A percentile compares a stretch with the other conserved stretches of the same genome.
These are phyloP conservation scores for Metschnikowia borealis DNA, from an alignment of 805 yeast species.

Conservation along the genomic window DNA sequence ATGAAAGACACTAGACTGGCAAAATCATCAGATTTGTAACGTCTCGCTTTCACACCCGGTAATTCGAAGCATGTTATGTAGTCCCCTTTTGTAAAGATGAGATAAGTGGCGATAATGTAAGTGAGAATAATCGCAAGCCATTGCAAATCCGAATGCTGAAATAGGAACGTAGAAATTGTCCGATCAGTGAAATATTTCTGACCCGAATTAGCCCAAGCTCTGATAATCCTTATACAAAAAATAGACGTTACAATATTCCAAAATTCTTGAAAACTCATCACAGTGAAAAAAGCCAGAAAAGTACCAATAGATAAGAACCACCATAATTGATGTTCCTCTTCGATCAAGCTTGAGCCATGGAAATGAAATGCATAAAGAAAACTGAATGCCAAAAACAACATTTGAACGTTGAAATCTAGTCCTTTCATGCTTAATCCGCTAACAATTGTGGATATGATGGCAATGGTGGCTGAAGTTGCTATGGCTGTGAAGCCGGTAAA, in stretches of 20 bases:
- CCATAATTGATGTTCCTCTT: conserved; percentile 97
- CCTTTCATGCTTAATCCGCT: neutral
- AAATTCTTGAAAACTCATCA: conserved; percentile 5
- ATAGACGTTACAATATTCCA: conserved; percentile 16
- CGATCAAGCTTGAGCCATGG: conserved; percentile 73
- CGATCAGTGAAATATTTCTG: conserved; percentile 58
- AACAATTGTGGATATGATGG: neutral
- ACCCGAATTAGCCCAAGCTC: conserved; percentile 89
- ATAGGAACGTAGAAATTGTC: conserved; percentile 42
- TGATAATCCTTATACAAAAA: conserved; percentile 49
- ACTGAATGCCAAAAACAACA: conserved; percentile 33
- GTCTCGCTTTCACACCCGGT: conserved; percentile 1
- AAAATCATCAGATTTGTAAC: conserved; percentile 14
- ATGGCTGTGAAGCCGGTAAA: conserved; percentile 14
- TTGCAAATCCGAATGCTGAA: conserved; percentile 25
- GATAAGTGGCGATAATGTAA: conserved; percentile 22
- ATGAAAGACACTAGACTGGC: conserved; percentile 41
- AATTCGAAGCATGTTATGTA: conserved; percentile 20
- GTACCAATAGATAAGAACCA: conserved; percentile 47
- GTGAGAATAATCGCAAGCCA: conserved; percentile 50
- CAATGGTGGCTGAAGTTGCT: conserved; percentile 4
- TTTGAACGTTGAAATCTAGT: neutral
- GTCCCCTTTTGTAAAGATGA: conserved; percentile 24
- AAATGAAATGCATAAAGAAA: conserved; percentile 60
- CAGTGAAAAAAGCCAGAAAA: conserved; percentile 10